Conservation (phyloP, 768 basidiomycete genomes). For the Multifurca ochricompacta region DNA sequence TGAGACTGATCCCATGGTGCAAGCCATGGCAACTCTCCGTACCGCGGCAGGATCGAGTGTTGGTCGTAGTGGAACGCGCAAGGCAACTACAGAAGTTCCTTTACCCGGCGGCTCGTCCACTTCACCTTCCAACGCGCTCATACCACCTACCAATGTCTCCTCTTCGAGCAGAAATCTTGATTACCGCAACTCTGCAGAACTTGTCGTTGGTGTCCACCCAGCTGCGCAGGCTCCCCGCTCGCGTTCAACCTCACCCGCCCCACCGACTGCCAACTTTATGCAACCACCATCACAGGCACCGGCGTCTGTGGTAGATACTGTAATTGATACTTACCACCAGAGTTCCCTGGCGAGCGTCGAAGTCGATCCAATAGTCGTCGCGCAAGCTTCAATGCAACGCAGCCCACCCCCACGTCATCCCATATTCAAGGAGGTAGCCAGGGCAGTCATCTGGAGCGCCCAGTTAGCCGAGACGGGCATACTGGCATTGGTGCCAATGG, state of each 20-base stretch:
- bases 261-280: slow-evolving; percentile 70
- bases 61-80: slow-evolving; percentile 23
- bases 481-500: slow-evolving; percentile 79
- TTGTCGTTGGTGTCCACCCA: slow-evolving; percentile 74
- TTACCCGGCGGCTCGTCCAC: slow-evolving; percentile 11
- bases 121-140: slow-evolving; percentile 11
- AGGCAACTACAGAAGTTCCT: slow-evolving; percentile 12
- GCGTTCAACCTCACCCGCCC: slow-evolving; percentile 66
- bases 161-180: slow-evolving; percentile 36
- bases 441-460: slow-evolving; percentile 32
- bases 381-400: slow-evolving; percentile 25
- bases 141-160: slow-evolving; percentile 21
- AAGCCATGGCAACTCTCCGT: slow-evolving; percentile 29
- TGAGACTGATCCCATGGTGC: slow-evolving; percentile 35
- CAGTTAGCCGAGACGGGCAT: slow-evolving; percentile 58
- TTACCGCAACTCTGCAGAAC: slow-evolving; percentile 67
- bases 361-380: slow-evolving; percentile 35
- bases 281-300: slow-evolving; percentile 41
- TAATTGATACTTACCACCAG: slow-evolving; percentile 71
- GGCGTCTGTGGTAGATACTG: slow-evolving; percentile 56
- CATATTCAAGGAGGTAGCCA: slow-evolving; percentile 26
- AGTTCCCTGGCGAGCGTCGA: slow-evolving; percentile 80
- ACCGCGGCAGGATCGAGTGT: slow-evolving; percentile 29
- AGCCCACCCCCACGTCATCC: slow-evolving; percentile 24
- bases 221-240: slow-evolving; percentile 38